phyloP scores from a whole-genome alignment of 495 filamentous ascomycete genomes.

The Penicillium subrubescens region DNA sequence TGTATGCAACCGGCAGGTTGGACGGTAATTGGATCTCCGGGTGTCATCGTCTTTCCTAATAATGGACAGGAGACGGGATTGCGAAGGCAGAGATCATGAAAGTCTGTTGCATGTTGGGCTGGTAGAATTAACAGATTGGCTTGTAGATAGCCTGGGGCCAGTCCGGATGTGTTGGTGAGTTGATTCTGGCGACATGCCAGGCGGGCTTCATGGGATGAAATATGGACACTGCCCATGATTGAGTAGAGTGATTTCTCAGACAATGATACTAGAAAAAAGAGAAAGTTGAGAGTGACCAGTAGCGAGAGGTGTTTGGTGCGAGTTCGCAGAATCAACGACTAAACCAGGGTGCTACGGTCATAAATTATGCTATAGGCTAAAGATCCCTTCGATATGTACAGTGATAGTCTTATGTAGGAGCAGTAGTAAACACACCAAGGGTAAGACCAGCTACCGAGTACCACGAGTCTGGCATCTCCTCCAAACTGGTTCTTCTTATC shows the following conservation, averaged over 20 bases:
- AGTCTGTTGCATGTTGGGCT: slow-evolving; percentile 50
- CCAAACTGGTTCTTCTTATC: background rate
- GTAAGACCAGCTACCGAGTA: background rate
- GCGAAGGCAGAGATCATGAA: slow-evolving; percentile 52
- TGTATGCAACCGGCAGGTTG: slow-evolving; percentile 29
- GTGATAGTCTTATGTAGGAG: background rate
- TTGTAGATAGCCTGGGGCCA: slow-evolving; percentile 56
- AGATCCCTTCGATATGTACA: background rate
- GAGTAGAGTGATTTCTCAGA: background rate
- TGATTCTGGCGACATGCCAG: slow-evolving; percentile 42
- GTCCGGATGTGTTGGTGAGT: slow-evolving; percentile 49
- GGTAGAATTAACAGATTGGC: slow-evolving; percentile 61
- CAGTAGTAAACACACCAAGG: background rate
- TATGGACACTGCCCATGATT: slow-evolving; percentile 14
- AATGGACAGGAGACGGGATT: slow-evolving; percentile 63
- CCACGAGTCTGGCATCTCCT: background rate
- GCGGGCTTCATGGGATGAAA: slow-evolving; percentile 42
- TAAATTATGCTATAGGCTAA: background rate
- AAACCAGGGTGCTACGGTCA: background rate
- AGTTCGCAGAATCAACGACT: background rate
- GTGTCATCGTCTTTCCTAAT: slow-evolving; percentile 36
- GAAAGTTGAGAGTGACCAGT: background rate
- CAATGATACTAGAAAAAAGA: background rate
- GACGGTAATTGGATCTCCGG: slow-evolving; percentile 23
- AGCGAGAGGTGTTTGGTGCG: background rate